A percentile compares a stretch with the other conserved stretches of the same genome.
Conservation (phyloP, 495 filamentous ascomycete genomes). For the Neurospora sp. region DNA sequence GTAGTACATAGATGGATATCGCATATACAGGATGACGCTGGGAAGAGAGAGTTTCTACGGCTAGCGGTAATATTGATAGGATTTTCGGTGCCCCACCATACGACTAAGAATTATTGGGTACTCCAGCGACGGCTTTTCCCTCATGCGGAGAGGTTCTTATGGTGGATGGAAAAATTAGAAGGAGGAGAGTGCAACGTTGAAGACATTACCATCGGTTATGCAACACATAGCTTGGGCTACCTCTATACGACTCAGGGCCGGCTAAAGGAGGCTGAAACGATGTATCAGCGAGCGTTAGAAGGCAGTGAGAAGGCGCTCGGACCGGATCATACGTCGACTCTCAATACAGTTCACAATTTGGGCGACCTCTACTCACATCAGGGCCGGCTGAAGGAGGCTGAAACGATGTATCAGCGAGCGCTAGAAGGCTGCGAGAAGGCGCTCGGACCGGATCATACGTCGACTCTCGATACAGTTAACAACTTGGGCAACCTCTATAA, state of each 20-base stretch:
- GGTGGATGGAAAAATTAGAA: not conserved
- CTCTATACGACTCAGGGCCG: slow-evolving; percentile 9
- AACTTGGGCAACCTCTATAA: too few relatives aligned
- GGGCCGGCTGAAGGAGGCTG: slow-evolving; percentile 13
- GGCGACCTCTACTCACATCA: slow-evolving; percentile 19
- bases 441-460: too few relatives aligned
- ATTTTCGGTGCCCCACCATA: slow-evolving; percentile 7
- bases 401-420: slow-evolving; percentile 20
- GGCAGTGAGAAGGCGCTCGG: slow-evolving; percentile 4
- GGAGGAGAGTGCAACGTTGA: slow-evolving; percentile 8
- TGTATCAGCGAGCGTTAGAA: too few relatives aligned
- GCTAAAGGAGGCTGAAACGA: too few relatives aligned
- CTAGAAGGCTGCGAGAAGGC: too few relatives aligned
- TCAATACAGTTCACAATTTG: not conserved
- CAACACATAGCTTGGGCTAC: slow-evolving; percentile 9
- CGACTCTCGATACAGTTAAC: too few relatives aligned
- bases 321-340: slow-evolving; percentile 6
- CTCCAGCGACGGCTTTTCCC: slow-evolving; percentile 19
- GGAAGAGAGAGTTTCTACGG: slow-evolving; percentile 7
- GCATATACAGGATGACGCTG: slow-evolving; percentile 9
- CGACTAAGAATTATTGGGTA: slow-evolving; percentile 8
- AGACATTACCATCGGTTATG: slow-evolving; percentile 20
- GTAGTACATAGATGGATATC: slow-evolving; percentile 25
- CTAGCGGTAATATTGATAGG: slow-evolving; percentile 18
- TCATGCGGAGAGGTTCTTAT: slow-evolving; percentile 15